phyloP scores from a whole-genome alignment of 2,329 filamentous ascomycete species.

The Stemphylium lycopersici region DNA sequence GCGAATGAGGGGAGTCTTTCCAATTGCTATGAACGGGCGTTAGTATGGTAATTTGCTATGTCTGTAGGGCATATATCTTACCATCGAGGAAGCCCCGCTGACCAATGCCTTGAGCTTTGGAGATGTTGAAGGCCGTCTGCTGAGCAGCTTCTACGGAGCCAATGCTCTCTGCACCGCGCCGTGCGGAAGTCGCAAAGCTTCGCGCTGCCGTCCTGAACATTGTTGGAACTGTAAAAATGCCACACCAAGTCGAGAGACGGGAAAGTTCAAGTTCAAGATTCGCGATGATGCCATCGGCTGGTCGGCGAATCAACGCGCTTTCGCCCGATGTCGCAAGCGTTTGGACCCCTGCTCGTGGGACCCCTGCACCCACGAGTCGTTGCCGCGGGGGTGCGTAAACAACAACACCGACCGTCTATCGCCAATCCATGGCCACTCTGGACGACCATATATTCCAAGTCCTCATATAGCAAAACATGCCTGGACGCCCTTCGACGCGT shows the following conservation, averaged over 20 bases:
- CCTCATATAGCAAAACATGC: slow-evolving; percentile 47
- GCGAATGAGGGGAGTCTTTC: slow-evolving; percentile 93
- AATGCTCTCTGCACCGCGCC: slow-evolving; percentile 57
- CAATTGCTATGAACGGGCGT: slow-evolving; percentile 71
- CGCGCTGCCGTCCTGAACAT: slow-evolving; percentile 76
- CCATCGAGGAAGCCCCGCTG: slow-evolving; percentile 79
- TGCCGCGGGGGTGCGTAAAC: slow-evolving; percentile 16
- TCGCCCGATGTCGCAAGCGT: slow-evolving; percentile 34
- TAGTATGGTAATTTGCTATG: slow-evolving; percentile 2
- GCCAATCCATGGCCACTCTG: slow-evolving; percentile 8
- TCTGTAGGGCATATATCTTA: slow-evolving; percentile 49
- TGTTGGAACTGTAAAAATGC: slow-evolving; percentile 9
- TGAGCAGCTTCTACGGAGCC: slow-evolving; percentile 58
- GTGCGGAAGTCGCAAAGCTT: slow-evolving; percentile 69
- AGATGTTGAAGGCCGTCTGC: slow-evolving; percentile 72
- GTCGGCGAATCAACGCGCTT: slow-evolving; percentile 24
- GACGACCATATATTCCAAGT: slow-evolving; percentile 14
- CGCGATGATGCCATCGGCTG: slow-evolving; percentile 21
- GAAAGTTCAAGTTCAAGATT: slow-evolving; percentile 4
- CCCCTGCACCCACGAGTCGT: slow-evolving; percentile 14
- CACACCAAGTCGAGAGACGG: slow-evolving; percentile 1
- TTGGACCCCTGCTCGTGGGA: slow-evolving; percentile 1
- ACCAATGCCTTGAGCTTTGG: slow-evolving; percentile 78
- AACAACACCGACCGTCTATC: slow-evolving; percentile 18
- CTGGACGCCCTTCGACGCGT: slow-evolving; percentile 53